Evolutionary conservation across 2,329 filamentous ascomycete genomes (phyloP), one percentile per base, ranked within the genome.

Genomic region (Reticulascus tulasneorum): DNA sequence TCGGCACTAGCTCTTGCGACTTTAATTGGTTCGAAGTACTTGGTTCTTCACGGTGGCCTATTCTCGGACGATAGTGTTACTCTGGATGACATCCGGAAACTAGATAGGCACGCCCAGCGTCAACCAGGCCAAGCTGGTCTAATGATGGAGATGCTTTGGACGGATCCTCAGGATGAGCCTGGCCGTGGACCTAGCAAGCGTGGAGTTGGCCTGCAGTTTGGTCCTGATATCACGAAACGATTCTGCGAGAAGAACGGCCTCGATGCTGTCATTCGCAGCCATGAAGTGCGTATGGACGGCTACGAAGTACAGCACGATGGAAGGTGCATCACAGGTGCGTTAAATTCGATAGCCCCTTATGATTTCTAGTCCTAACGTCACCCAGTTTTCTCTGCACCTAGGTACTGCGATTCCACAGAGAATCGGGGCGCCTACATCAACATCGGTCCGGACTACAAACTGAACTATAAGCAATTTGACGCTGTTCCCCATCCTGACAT

Each of bases 91-190:
- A 94, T 98, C 49, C 80, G 93, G 48, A 94, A 94, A 66, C 71
- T 97, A 39, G 83, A 97, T 64, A 76, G 91, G 47, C 90, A 96
- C 66, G 81, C 78, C 59, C 93, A 97, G 64, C 77, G 87, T 44
- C 91, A 97, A 55, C 91, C 93, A 4, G 93, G 93, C 21, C 93
- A 98, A 61, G 69, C 85, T 31, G 93, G 93, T 11, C 68, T 98
- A 52, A 98, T 98, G 93, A 98, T 98, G 93, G 93, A 98, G 66
- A 98, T 98, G 93, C 77, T 98, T 29, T 98, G 93, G 93, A 97
- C 93, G 1, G 93, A 98, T 58, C 93, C 93, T 4, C 93, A 98
- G 60, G 75, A 85, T 1, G 74, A 81, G 50, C 82, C 85, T 19
- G 93, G 93, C 34, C 82, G 93, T 49, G 88, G 90, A 8, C 93